phyloP scores from a whole-genome alignment of 1,139 yeast species.

The Geotrichum siamense region DNA sequence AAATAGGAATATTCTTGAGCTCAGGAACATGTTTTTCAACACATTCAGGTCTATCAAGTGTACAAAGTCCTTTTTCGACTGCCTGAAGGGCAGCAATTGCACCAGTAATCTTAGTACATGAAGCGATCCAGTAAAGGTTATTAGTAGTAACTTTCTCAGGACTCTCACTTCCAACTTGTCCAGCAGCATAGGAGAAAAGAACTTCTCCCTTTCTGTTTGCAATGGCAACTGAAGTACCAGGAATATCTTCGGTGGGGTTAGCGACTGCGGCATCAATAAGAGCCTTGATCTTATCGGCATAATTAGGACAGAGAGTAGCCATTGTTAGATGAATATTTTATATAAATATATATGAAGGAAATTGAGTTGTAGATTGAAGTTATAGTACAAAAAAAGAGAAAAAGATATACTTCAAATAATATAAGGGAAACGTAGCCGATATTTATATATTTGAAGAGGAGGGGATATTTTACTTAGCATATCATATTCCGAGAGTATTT shows the following conservation, averaged over 20 bases:
- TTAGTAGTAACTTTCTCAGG: constrained; percentile 29
- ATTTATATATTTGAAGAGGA: too few species aligned
- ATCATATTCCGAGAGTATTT: too few species aligned
- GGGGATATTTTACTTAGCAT: too few species aligned
- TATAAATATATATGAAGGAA: too few species aligned
- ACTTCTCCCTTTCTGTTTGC: constrained; percentile 18
- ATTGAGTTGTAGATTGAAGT: too few species aligned
- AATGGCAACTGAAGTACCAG: constrained; percentile 16
- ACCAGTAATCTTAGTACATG: constrained; percentile 47
- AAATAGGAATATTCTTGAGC: constrained; percentile 39
- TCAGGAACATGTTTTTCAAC: constrained; percentile 38
- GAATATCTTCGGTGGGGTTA: constrained; percentile 12
- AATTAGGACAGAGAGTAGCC: constrained; percentile 15
- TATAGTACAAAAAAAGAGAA: too few species aligned
- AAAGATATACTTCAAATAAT: too few species aligned
- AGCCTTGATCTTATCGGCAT: constrained; percentile 6
- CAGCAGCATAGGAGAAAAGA: constrained; percentile 20
- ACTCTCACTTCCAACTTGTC: constrained; percentile 25
- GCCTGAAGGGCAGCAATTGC: constrained; percentile 43
- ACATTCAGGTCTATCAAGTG: constrained; percentile 36
- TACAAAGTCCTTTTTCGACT: constrained; percentile 41
- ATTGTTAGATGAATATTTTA: too few species aligned
- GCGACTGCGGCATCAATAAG: constrained; percentile 13
- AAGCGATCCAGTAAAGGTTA: constrained; percentile 38
- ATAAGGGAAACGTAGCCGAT: too few species aligned